These are phyloP conservation scores for Solanum neorickii DNA, from an alignment of 257 asterid genomes.

Conservation along the genomic window DNA sequence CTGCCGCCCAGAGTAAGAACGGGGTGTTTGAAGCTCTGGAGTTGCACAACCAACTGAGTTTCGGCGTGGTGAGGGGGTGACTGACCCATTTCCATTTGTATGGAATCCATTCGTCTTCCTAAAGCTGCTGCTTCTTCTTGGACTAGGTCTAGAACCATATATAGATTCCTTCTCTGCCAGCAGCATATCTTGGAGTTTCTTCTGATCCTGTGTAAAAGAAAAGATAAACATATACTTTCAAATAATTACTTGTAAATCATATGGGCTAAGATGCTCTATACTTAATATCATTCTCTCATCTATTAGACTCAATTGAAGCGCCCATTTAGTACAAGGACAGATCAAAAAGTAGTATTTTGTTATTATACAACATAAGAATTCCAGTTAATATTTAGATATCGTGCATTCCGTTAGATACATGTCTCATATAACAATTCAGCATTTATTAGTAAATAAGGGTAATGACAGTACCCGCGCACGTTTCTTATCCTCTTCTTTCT, in stretches of 20 bases:
- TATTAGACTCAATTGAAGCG: background rate
- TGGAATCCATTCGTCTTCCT: constrained; percentile 42
- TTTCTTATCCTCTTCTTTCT: constrained; percentile 77
- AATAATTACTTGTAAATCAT: background rate
- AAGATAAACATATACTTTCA: background rate
- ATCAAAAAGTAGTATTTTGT: background rate
- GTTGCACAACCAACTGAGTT: constrained; percentile 59
- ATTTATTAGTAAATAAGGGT: background rate
- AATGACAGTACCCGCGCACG: constrained; percentile 56
- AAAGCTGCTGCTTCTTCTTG: constrained; percentile 70
- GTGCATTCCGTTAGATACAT: background rate
- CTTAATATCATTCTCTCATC: background rate
- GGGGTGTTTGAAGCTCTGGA: constrained; percentile 69
- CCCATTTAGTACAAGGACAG: background rate
- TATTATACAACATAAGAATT: background rate
- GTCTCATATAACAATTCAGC: background rate
- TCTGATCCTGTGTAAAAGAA: constrained; percentile 55
- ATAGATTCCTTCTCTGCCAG: constrained; percentile 78
- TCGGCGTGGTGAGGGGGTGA: constrained; percentile 85
- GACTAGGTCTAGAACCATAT: constrained; percentile 89
- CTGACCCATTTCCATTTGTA: constrained; percentile 57
- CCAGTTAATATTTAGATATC: background rate
- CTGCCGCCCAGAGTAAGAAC: constrained; percentile 67
- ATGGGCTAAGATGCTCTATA: background rate
- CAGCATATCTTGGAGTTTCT: constrained; percentile 77